Conservation (phyloP, 768 basidiomycete species). For the Gautieria morchelliformis region DNA sequence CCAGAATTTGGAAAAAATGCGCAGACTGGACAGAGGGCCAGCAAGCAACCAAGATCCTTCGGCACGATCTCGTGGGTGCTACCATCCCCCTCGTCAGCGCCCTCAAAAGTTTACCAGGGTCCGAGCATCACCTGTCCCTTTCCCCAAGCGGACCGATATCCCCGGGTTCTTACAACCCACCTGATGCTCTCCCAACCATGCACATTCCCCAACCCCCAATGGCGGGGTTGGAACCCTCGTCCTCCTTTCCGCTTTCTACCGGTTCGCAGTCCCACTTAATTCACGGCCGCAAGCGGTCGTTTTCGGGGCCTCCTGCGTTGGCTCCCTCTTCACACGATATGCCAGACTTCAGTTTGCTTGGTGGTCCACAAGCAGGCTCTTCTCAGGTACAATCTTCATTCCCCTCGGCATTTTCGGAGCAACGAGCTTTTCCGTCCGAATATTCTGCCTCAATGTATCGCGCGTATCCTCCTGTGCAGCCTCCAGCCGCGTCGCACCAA, state of each 20-base stretch:
- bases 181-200: conserved; percentile 14
- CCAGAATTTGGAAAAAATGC: conserved; percentile 51
- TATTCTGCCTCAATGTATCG: conserved; percentile 2
- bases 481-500: neutral
- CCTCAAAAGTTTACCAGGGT: conserved; percentile 34
- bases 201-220: conserved; percentile 33
- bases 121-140: conserved; percentile 5
- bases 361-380: neutral
- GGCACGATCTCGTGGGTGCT: conserved; percentile 57
- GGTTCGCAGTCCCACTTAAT: conserved; percentile 7
- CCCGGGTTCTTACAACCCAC: neutral
- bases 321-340: neutral
- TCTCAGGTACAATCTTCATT: neutral
- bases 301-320: conserved; percentile 17
- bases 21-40: conserved; percentile 70
- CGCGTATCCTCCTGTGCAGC: neutral
- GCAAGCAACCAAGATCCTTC: conserved; percentile 55
- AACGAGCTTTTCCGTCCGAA: neutral
- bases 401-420: neutral
- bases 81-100: conserved; percentile 47
- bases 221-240: conserved; percentile 17
- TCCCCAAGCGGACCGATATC: neutral
- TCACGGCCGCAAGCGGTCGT: conserved; percentile 22
- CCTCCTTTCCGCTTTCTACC: neutral
- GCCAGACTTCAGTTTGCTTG: neutral